phyloP scores from a whole-genome alignment of 768 basidiomycete genomes.

The Hericium rajendrae region DNA sequence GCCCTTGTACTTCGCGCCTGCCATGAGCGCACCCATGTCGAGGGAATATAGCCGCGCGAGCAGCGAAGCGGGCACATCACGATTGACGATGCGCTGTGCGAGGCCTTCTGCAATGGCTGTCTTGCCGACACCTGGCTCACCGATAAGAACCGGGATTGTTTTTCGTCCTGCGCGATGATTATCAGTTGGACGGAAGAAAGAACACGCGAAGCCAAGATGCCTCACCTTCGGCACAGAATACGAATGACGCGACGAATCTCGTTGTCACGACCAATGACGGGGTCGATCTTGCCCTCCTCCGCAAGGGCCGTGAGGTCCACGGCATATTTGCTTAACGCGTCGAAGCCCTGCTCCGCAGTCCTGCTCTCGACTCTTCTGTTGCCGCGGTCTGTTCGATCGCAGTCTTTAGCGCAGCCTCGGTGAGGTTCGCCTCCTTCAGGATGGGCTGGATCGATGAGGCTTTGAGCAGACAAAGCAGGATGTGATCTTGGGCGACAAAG shows the following conservation, averaged over 20 bases:
- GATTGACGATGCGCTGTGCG: slow-evolving; percentile 89
- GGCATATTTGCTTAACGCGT: slow-evolving; percentile 85
- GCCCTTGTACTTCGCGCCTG: slow-evolving; percentile 86
- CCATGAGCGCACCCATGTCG: slow-evolving; percentile 95
- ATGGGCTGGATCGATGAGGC: slow-evolving; percentile 57
- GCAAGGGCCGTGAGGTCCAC: slow-evolving; percentile 81
- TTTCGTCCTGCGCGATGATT: slow-evolving; percentile 56
- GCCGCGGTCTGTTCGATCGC: slow-evolving; percentile 76
- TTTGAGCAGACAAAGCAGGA: slow-evolving; percentile 77
- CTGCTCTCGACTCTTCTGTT: slow-evolving; percentile 79
- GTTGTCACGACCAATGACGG: slow-evolving; percentile 87
- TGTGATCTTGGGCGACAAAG: slow-evolving; percentile 89
- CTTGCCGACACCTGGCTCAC: slow-evolving; percentile 93
- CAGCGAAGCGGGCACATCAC: slow-evolving; percentile 75
- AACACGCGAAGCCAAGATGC: neutral
- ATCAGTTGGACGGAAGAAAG: slow-evolving; percentile 8
- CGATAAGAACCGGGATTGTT: slow-evolving; percentile 97
- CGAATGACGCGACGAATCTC: slow-evolving; percentile 82
- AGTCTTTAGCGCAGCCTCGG: slow-evolving; percentile 61
- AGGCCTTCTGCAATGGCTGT: slow-evolving; percentile 93
- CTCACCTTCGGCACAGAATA: slow-evolving; percentile 68
- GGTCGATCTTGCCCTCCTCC: slow-evolving; percentile 90
- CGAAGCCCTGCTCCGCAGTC: slow-evolving; percentile 86
- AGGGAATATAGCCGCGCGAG: slow-evolving; percentile 73
- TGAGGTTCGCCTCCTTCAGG: slow-evolving; percentile 69